Evolutionary conservation across 164 flowering plant species (phyloP).

Genomic region (Vitis rupestris): DNA sequence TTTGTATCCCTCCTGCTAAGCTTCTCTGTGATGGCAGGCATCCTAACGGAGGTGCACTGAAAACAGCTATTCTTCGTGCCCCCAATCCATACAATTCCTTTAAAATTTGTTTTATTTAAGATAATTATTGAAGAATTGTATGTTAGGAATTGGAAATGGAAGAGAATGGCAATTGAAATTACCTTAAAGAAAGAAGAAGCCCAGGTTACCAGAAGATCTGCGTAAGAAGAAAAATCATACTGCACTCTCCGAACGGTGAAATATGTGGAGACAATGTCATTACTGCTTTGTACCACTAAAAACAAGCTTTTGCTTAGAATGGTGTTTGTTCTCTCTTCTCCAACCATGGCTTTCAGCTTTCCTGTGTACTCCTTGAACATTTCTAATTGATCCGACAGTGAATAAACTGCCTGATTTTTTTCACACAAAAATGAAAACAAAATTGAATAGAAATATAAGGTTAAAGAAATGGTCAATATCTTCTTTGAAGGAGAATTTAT

Average conservation of each 20-base stretch:
- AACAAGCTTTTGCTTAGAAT: conserved; percentile 44
- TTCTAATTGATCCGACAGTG: conserved; percentile 51
- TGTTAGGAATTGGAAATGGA: no score
- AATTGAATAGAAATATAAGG: background rate
- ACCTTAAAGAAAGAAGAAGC: conserved; percentile 59
- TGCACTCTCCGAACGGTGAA: conserved; percentile 28
- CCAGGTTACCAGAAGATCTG: conserved; percentile 35
- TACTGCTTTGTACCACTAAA: conserved; percentile 48
- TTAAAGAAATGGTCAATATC: background rate
- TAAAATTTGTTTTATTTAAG: no score
- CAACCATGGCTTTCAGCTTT: conserved; percentile 43
- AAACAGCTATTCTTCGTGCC: conserved; percentile 23
- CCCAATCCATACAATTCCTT: conserved; percentile 21
- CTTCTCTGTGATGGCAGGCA: conserved; percentile 24
- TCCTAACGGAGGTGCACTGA: conserved; percentile 22
- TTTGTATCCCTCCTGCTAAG: conserved; percentile 10
- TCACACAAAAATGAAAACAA: background rate
- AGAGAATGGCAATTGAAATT: background rate
- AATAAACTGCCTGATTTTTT: conserved; percentile 39
- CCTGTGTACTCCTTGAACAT: conserved; percentile 57
- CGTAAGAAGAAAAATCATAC: conserved; percentile 50
- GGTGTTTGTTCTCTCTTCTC: conserved; percentile 44
- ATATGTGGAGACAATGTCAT: conserved; percentile 67
- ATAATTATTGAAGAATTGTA: no score
- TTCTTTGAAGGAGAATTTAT: background rate